Conservation (phyloP, 768 basidiomycete species). For the Pisolithus albus region DNA sequence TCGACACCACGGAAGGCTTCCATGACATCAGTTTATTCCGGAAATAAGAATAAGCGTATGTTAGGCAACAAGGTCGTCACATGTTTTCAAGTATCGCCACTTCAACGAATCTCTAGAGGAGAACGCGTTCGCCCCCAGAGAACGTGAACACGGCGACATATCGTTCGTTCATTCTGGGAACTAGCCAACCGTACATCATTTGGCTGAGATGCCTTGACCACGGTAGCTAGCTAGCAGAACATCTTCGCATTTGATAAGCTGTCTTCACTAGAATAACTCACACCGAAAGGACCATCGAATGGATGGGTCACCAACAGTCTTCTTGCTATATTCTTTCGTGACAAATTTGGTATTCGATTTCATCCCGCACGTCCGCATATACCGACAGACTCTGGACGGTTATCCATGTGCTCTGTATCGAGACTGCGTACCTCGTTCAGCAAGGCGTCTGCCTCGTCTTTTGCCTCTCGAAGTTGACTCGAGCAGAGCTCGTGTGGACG, state of each 20-base stretch:
- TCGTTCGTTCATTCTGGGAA: constrained; percentile 49
- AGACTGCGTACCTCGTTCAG: constrained; percentile 4
- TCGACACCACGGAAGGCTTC: too few relatives aligned
- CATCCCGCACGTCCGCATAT: constrained; percentile 17
- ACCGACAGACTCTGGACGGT: constrained; percentile 24
- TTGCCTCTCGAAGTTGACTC: constrained; percentile 18
- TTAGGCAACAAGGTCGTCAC: too few relatives aligned
- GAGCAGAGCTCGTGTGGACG: constrained; percentile 36
- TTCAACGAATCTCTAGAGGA: constrained; percentile 51
- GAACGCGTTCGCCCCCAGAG: constrained; percentile 44
- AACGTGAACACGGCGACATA: constrained; percentile 37
- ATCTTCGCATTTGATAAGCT: constrained; percentile 22
- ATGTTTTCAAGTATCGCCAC: constrained; percentile 27
- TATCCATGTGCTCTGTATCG: not conserved
- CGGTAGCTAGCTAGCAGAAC: constrained; percentile 49
- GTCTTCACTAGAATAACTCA: constrained; percentile 26
- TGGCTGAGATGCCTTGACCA: constrained; percentile 50
- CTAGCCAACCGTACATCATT: constrained; percentile 48
- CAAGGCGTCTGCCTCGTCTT: constrained; percentile 4
- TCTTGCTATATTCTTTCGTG: constrained; percentile 32
- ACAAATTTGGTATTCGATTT: constrained; percentile 25
- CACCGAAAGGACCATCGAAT: constrained; percentile 52
- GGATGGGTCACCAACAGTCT: constrained; percentile 37
- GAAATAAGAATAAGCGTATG: too few relatives aligned
- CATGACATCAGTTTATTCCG: too few relatives aligned